Evolutionary conservation across 495 filamentous ascomycete species (phyloP), one percentile per base, ranked within the genome.

Genomic region (Saxophila tyrrhenica): DNA sequence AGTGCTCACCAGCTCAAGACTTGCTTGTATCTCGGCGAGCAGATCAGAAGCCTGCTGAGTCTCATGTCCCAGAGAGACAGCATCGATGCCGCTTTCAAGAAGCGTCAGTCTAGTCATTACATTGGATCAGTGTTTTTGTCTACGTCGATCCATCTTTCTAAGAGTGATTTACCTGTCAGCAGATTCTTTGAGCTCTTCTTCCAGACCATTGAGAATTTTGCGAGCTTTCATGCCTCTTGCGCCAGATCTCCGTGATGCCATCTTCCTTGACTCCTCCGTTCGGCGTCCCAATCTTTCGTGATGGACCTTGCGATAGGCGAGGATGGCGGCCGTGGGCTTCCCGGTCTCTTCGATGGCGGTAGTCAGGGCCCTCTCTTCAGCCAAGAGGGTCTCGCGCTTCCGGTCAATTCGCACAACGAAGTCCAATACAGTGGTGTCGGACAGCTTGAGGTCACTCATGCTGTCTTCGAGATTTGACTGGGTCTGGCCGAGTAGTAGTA

Each of bases 401-500:
- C 73, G 78, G 51, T 87, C 82, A 52, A 77, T 79, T 58, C 81
- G 75, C 19, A 89, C 69, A 2, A 89, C 83, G 55, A 83, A 72
- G 58, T 87, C 75, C 21, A 89, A 64, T 5, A 87, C 84, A 0
- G 76, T 75, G 20, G 69, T 42, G 2, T 59, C 48, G 22, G 47
- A 61, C 19, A 47, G 1, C 17, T 39, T 51, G 42, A 57, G 20
- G 22, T 19, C 55, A 20, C 52, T 61, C 0, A 61, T 43, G 9
- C 66, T 63, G 25, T 68, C 59, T 20, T 72, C 69, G 1, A 58
- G 20, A 25, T 19, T 41, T 15, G 22, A 39, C 59, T 63, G 19
- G 63, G 32, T 89, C 66, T 92, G 87, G 59, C 87, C 84, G 15
- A 92, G 68, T 39, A 89, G 79, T 0, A 81, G 72, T 35, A 92